Evolutionary conservation across 2,329 filamentous ascomycete species (phyloP), one percentile per base, ranked within the genome.

Genomic region (Onygena corvina): DNA sequence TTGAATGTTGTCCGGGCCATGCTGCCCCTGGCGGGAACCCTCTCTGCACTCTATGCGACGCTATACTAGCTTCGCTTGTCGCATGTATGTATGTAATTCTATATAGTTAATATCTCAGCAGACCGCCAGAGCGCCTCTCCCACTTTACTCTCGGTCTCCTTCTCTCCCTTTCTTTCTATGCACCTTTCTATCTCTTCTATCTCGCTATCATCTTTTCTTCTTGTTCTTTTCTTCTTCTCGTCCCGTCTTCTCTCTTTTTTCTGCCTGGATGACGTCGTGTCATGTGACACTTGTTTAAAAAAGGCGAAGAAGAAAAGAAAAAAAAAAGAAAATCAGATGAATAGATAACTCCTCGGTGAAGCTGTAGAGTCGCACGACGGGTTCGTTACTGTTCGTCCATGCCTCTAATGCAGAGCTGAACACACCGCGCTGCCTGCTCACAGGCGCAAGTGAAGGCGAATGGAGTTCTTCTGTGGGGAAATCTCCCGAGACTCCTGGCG

Each of bases 1-100:
- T 44, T 54, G 51, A 54, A 54, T 16, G 14, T n/a, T 33, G 47
- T 49, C 14, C 34, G 53, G 33, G 51, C 33, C 30, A 35, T 52
- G 38, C 51, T 54, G 31, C 53, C 53, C 23, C 42, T 54, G 40
- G 46, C 38, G 14, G 53, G 16, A 16, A 49, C 53, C 8, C 16
- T 54, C n/a, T 12, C 46, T 27, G 49, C 25, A 27, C 18, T 48
- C 14, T 51, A 48, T 47, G 53, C 51, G 47, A 50, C 42, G n/a
- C 23, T 54, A 14, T 47, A 27, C 33, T 47, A 47, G 34, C 18
- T 20, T 23, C 12, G 9, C 35, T 40, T 21, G 4, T 12, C n/a
- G 18, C 21, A 12, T 40, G 18, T 23, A 21, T 8, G 8, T 16
- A 36, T 36, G 34, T 38, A 38, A 38, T n/a, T n/a, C 34, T 38